Evolutionary conservation across 768 basidiomycete species (phyloP).

Genomic region (Leccinellum luteum): DNA sequence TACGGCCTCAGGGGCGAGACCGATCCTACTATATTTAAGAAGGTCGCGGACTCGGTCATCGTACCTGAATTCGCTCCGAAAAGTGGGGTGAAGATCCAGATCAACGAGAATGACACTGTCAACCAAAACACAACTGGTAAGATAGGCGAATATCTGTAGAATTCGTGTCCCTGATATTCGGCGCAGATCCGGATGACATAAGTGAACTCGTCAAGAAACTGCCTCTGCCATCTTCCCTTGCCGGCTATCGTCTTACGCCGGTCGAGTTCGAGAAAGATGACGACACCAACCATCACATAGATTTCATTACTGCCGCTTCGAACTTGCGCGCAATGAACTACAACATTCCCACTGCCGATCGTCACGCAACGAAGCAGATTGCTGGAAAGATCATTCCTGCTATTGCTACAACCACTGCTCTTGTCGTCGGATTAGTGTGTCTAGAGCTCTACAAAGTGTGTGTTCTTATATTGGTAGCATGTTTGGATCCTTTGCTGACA

Average conservation of each 20-base stretch:
- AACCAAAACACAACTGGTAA: conserved; percentile 44
- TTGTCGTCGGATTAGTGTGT: conserved; percentile 94
- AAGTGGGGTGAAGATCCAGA: conserved; percentile 89
- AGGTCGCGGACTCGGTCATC: conserved; percentile 75
- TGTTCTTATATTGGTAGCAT: background rate
- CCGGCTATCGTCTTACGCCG: conserved; percentile 92
- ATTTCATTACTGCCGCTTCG: conserved; percentile 97
- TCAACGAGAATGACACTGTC: conserved; percentile 89
- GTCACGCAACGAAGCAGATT: conserved; percentile 94
- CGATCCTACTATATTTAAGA: conserved; percentile 77
- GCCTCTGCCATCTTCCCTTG: conserved; percentile 87
- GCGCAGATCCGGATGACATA: conserved; percentile 47
- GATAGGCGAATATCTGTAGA: conserved; percentile 1
- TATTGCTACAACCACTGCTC: conserved; percentile 96
- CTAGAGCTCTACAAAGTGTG: conserved; percentile 93
- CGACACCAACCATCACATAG: conserved; percentile 96
- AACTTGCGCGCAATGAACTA: conserved; percentile 97
- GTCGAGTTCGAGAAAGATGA: conserved; percentile 99
- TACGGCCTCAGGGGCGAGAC: conserved; percentile 92
- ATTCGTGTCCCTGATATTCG: conserved; percentile 3
- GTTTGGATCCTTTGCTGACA: conserved; percentile 5
- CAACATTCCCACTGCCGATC: conserved; percentile 79
- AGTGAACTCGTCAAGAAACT: conserved; percentile 62
- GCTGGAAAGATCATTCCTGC: conserved; percentile 99
- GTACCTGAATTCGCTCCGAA: conserved; percentile 93